Evolutionary conservation across 2,329 filamentous ascomycete species (phyloP).

Genomic region (Coccinonectria pachysandricola): DNA sequence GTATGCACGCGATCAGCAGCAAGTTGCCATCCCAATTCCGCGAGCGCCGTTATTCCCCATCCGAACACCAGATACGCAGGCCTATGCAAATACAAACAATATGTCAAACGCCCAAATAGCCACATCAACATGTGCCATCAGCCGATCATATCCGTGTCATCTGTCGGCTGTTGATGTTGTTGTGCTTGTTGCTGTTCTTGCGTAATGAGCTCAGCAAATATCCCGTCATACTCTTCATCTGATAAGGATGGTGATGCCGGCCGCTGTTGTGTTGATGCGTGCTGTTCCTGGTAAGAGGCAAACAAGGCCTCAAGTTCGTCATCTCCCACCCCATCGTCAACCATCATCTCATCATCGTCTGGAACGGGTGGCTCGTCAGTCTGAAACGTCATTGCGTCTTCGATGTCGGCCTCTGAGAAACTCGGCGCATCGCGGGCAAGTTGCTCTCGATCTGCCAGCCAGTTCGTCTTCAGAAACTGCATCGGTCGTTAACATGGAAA

Average conservation of each 20-base stretch:
- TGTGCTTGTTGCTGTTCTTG: slow-evolving; percentile 19
- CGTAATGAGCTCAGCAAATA: slow-evolving; percentile 40
- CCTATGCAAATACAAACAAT: no score
- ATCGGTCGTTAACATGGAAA: no score
- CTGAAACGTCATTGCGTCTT: slow-evolving; percentile 34
- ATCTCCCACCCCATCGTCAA: slow-evolving; percentile 40
- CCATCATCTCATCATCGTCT: slow-evolving; percentile 39
- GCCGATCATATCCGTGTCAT: slow-evolving; percentile 39
- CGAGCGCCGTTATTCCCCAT: slow-evolving; percentile 9
- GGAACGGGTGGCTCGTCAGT: slow-evolving; percentile 14
- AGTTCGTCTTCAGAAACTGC: slow-evolving; percentile 28
- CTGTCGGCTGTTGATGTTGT: slow-evolving; percentile 9
- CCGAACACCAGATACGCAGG: slow-evolving; percentile 10
- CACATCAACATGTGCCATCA: slow-evolving; percentile 10
- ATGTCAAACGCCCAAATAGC: no score
- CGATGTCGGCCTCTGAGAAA: slow-evolving; percentile 40
- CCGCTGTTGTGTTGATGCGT: slow-evolving; percentile 11
- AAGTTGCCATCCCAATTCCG: slow-evolving; percentile 10
- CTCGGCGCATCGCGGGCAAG: slow-evolving; percentile 26
- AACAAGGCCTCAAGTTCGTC: slow-evolving; percentile 48
- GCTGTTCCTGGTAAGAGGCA: slow-evolving; percentile 31
- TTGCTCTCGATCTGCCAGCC: slow-evolving; percentile 22
- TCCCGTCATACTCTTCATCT: slow-evolving; percentile 51
- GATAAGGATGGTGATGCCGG: slow-evolving; percentile 28
- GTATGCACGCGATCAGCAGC: slow-evolving; percentile 14